These are phyloP conservation scores for Ustilago tritici DNA, from an alignment of 1,284 basidiomycete species.

Conservation along the genomic window DNA sequence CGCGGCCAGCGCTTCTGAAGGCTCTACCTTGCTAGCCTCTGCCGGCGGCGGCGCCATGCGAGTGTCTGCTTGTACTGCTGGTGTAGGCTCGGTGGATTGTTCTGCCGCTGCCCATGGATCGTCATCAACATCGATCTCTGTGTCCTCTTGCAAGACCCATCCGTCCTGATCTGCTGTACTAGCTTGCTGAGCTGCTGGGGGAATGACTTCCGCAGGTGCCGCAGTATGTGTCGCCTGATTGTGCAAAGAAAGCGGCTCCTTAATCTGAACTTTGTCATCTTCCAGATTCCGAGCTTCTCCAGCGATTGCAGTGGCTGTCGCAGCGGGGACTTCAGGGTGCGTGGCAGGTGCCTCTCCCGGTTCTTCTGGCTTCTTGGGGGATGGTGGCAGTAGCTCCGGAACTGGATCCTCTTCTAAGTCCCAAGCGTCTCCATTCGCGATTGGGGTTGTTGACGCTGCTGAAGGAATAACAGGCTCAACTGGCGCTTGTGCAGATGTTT, in stretches of 20 bases:
- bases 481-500: background rate
- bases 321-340: background rate
- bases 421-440: slow-evolving; percentile 35
- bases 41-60: background rate
- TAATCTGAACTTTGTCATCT: slow-evolving; percentile 12
- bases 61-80: background rate
- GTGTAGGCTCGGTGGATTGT: background rate
- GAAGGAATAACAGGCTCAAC: background rate
- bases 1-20: background rate
- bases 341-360: background rate
- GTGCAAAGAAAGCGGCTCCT: background rate
- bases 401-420: slow-evolving; percentile 27
- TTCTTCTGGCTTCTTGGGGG: slow-evolving; percentile 5
- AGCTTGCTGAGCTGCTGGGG: background rate
- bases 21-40: background rate
- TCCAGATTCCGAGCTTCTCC: slow-evolving; percentile 27
- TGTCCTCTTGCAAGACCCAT: slow-evolving; percentile 15
- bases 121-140: slow-evolving; percentile 4
- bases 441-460: background rate
- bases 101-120: slow-evolving; percentile 26
- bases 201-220: background rate
- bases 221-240: background rate
- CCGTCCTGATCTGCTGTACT: slow-evolving; percentile 8
- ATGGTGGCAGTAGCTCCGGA: background rate
- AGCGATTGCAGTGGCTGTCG: background rate